Evolutionary conservation across 1,139 yeast species (phyloP), one percentile per base, ranked within the genome.

Genomic region (Saccharomyces hybrid): DNA sequence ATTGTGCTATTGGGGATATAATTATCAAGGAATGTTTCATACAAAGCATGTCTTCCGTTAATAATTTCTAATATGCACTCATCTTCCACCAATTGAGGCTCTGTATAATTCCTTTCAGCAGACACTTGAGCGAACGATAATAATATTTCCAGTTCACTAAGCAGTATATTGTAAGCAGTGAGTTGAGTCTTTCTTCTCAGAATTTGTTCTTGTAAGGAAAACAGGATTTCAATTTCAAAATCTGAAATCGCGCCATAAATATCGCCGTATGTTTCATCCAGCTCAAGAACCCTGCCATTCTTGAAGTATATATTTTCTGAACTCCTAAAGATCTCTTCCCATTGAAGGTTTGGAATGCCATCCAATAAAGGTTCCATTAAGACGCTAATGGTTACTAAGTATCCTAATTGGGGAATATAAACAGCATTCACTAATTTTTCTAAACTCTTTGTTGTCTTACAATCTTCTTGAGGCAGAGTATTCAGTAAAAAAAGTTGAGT

Each of bases 321-420:
- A 0, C 79, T 76, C 50, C 70, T 63, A 59, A 77, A 77, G 0
- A 73, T 64, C 53, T 71, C 72, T n/a, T 63, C 61, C 78, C 78
- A 76, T 5, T 53, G 52, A 4, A 60, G 53, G 4, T 47, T 41
- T 1, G 55, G 49, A 5, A 57, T 53, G 5, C 58, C 57, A 4
- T 59, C 56, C 2, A 51, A 38, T 1, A 54, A 4, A 16, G 55
- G 41, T 20, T 57, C 60, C 9, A 56, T 51, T 5, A 52, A 48
- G 1, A 51, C 38, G 25, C 64, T 65, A 3, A 66, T 41, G 0
- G 72, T 64, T 1, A 75, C 61, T 48, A 77, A 61, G 54, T 72
- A 78, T 0, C 81, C 81, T 31, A 78, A 56, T 52, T 76, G 79
- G 6, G 79, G 79, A 27, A 77, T 73, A 56, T 77, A 77, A 2